Base-by-base conservation (phyloP, 1,139 yeast genomes). In the Pichia sp. region DNA sequence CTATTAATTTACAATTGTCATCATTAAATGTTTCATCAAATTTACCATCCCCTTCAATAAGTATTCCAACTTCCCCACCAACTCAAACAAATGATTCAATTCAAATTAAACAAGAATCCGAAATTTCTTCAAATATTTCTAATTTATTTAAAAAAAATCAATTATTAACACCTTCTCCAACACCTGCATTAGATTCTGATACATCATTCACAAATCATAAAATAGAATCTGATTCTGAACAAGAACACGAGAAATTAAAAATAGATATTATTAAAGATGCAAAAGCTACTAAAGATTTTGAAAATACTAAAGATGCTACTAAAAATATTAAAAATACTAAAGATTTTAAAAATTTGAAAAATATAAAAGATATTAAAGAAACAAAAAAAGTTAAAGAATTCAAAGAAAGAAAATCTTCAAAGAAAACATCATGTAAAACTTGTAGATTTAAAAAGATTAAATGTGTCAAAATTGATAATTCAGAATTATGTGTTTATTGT, bases 401-500 rank as follows among this genome's bases (percentile, higher is more conserved):
- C 11, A 35, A 34, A 30, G 18, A 18, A 18, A 18, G 18, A 18
- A 58, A 55, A 44, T 46, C 55, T 10, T 57, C 63, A 18, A 61
- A 62, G 45, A 62, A 62, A 48, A 62, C 67, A 7, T 61, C 65
- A 4, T 64, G 68, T 47, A 55, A 50, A 44, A 58, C 59, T 30
- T 64, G 68, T 46, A 55, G 68, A 44, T 56, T 56, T 43, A 62
- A 63, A 51, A 64, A 64, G 46, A 62, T 64, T 33, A 64, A 62
- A 48, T 64, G 68, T 49, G 57, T 62, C 40, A 64, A 61, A 49
- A 46, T 57, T 25, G 62, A 60, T 37, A 58, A 55, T 9, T 48
- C 49, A 4, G 45, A 50, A 3, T 38, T 31, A 34, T 63, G 67
- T 44, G 50, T 56, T 29, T 58, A 59, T 44, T 63, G 67, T 48